phyloP scores from a whole-genome alignment of 2,329 filamentous ascomycete species.

The Clonostachys solani region DNA sequence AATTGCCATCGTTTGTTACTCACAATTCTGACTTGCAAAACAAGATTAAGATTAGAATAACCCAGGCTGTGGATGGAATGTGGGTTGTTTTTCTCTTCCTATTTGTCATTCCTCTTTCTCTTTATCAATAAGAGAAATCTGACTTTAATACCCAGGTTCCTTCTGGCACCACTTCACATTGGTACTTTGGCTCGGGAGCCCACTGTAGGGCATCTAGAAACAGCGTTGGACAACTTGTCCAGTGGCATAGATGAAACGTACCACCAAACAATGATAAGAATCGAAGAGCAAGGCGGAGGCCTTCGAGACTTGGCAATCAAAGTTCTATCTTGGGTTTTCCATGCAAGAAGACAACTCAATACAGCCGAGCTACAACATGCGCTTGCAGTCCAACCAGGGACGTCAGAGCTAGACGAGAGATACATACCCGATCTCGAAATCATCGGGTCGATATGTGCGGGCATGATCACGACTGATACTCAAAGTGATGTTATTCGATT shows the following conservation, averaged over 20 bases:
- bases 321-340: slow-evolving; percentile 32
- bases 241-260: slow-evolving; percentile 29
- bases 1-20: slow-evolving; percentile 1
- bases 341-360: slow-evolving; percentile 21
- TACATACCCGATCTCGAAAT: slow-evolving; percentile 21
- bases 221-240: slow-evolving; percentile 19
- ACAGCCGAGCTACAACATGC: slow-evolving; percentile 32
- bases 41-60: slow-evolving; percentile 4
- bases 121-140: too few species aligned
- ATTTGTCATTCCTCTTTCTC: too few species aligned
- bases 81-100: not conserved
- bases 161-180: slow-evolving; percentile 2
- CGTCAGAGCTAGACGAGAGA: slow-evolving; percentile 19
- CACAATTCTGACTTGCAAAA: not conserved
- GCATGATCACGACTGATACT: slow-evolving; percentile 31
- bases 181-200: slow-evolving; percentile 1
- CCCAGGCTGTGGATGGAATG: slow-evolving; percentile 8
- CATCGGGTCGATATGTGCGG: slow-evolving; percentile 29
- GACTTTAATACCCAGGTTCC: not conserved
- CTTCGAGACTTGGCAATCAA: slow-evolving; percentile 24
- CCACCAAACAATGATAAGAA: slow-evolving; percentile 30
- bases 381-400: slow-evolving; percentile 23
- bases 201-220: slow-evolving; percentile 21
- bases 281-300: slow-evolving; percentile 24
- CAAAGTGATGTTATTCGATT: slow-evolving; percentile 30